Evolutionary conservation across 2,329 filamentous ascomycete species (phyloP), one percentile per base, ranked within the genome.

Genomic region (Raffaelea albimanens): DNA sequence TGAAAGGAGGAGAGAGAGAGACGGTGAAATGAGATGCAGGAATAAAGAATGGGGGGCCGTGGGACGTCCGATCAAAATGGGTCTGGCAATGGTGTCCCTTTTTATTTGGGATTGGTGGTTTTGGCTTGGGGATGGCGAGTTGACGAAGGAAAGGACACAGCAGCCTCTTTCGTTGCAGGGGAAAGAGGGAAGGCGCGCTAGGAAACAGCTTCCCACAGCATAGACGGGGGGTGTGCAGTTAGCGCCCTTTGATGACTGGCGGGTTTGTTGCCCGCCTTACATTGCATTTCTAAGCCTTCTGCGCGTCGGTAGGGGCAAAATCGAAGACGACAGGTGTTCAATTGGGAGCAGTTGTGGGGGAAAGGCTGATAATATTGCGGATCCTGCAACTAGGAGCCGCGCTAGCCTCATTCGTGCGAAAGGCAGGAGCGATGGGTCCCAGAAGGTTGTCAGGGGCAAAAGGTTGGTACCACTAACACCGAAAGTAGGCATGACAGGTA

Each of bases 291-390:
- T 51, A 51, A 51, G 46, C 49, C 21, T 43, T 33, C 5, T 9
- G 39, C 10, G 19, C 38, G 19, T 22, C 22, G 38, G n/a, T 29
- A 7, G 25, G 25, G 13, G 25, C 25, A 29, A 29, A n/a, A n/a
- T n/a, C n/a, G 42, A 52, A 52, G 50, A 54, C 46, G 52, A 54
- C 52, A 54, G 50, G 52, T 54, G 52, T 54, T 52, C 52, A 46
- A 41, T 52, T 49, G 34, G 2, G 9, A 34, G 40, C 41, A 50
- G 38, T 13, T 25, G 21, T 13, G 40, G 38, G 41, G 23, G 39
- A 33, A 48, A 51, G 46, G 51, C 46, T 49, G 51, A 47, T 49
- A 49, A 51, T 50, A 48, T 29, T 29, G 25, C 25, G 25, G 25
- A 13, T n/a, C n/a, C 41, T 44, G 51, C 42, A 18, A 43, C 42